Conservation (phyloP, 2,329 filamentous ascomycete species). For the Ploettnerulaceae sp. region DNA sequence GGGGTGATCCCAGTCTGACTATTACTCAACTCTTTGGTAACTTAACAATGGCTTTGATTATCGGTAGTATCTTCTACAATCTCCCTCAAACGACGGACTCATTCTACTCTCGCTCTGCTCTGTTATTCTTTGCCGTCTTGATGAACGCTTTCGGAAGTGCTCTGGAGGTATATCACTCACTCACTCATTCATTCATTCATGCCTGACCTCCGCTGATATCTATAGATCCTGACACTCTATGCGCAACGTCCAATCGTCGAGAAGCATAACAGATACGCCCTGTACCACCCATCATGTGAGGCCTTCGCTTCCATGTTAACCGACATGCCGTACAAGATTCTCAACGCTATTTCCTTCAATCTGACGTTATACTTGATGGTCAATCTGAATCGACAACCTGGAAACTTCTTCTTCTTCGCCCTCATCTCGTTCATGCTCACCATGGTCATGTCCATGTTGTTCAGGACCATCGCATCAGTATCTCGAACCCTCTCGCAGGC, state of each 20-base stretch:
- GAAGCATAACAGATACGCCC: conserved; percentile 80
- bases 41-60: conserved; percentile 53
- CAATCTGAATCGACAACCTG: conserved; percentile 67
- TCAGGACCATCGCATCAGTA: conserved; percentile 71
- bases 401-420: conserved; percentile 77
- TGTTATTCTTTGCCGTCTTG: conserved; percentile 64
- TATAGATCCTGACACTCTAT: conserved; percentile 68
- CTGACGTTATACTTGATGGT: conserved; percentile 81
- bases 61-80: conserved; percentile 60
- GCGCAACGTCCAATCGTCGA: conserved; percentile 86
- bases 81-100: conserved; percentile 47
- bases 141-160: conserved; percentile 60
- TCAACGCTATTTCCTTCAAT: conserved; percentile 63
- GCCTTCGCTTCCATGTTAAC: conserved; percentile 83
- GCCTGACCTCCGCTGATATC: not conserved
- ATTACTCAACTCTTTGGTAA: conserved; percentile 41
- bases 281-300: conserved; percentile 88
- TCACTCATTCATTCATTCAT: not conserved
- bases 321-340: conserved; percentile 78
- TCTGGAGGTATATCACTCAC: conserved; percentile 41
- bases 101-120: conserved; percentile 57
- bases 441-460: conserved; percentile 72
- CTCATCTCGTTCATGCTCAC: conserved; percentile 29
- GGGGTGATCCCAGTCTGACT: conserved; percentile 66
- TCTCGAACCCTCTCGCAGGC: conserved; percentile 66